These are phyloP conservation scores for Exophiala oligosperma DNA, from an alignment of 2,329 filamentous ascomycete genomes.

Conservation along the genomic window DNA sequence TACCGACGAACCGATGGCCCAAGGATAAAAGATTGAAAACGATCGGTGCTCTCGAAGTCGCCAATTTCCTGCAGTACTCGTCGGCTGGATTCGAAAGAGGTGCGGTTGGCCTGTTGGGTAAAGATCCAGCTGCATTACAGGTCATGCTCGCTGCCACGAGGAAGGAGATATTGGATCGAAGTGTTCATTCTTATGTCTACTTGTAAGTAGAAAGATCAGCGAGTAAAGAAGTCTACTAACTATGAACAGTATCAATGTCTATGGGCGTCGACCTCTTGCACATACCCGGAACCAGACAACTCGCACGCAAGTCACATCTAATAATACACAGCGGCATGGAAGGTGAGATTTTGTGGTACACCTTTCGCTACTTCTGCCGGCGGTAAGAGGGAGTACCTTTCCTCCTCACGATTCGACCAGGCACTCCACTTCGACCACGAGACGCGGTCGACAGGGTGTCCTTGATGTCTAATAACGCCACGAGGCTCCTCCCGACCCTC, in stretches of 20 bases:
- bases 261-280: background rate
- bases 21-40: slow-evolving; percentile 30
- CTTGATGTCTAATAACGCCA: too few species aligned
- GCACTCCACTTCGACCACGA: too few species aligned
- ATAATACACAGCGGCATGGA: background rate
- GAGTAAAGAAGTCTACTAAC: background rate
- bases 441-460: too few species aligned
- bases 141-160: slow-evolving; percentile 25
- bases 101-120: slow-evolving; percentile 27
- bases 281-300: background rate
- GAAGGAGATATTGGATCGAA: slow-evolving; percentile 14
- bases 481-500: too few species aligned
- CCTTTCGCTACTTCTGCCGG: too few species aligned
- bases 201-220: slow-evolving; percentile 10
- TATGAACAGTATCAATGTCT: background rate
- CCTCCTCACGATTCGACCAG: too few species aligned
- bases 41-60: slow-evolving; percentile 20
- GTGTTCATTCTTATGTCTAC: slow-evolving; percentile 15
- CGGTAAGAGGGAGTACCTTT: too few species aligned
- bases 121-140: slow-evolving; percentile 10
- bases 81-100: slow-evolving; percentile 28
- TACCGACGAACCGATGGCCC: slow-evolving; percentile 29
- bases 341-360: background rate
- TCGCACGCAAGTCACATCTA: background rate
- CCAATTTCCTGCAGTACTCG: slow-evolving; percentile 17